Base-by-base conservation (phyloP, 768 basidiomycete genomes). In the Fibroporia radiculosa region DNA sequence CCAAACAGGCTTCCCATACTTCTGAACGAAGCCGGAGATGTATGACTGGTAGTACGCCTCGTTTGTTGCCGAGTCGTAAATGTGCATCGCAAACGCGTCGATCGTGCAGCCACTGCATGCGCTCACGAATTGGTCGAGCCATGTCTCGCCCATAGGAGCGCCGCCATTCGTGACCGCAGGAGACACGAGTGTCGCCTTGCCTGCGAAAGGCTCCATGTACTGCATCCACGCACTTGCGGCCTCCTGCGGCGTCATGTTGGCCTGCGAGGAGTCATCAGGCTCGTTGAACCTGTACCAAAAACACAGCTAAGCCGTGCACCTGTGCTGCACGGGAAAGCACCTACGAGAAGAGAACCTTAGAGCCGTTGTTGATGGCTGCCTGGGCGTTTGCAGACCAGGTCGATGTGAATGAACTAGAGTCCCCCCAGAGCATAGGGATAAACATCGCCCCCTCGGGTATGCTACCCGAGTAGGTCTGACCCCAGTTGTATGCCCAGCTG, bases 141-240 rank as follows among this genome's bases (percentile, higher is more conserved):
- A 63, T 27, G 54, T 55, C 16, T 46, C 47, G 45, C 62, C 62
- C 57, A 61, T 60, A 22, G 59, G 60, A 32, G 62, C 50, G 22
- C 41, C 54, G 47, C 60, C 60, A 51, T 61, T 63, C n/a, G 62
- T 63, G 50, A 63, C 52, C 29, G 62, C 62, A 20, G 62, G 62
- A 35, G 51, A 48, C 47, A 56, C 50, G 52, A 62, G 60, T 48
- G 53, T 60, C 38, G 58, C 60, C 44, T 54, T 54, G 45, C 58
- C 60, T 10, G 56, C 57, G 52, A 63, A 59, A 5, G 62, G 62
- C 50, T 62, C 45, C 54, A 62, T 62, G 50, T 52, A 63, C 37
- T 48, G 33, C 52, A 51, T 56, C 59, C 59, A 63, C 13, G 56
- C 53, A 33, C 42, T 26, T 18, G 60, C 62, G 34, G 62, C 62